Evolutionary conservation across 805 yeast species (phyloP).

Genomic region (Kregervanrija fluxuum): DNA sequence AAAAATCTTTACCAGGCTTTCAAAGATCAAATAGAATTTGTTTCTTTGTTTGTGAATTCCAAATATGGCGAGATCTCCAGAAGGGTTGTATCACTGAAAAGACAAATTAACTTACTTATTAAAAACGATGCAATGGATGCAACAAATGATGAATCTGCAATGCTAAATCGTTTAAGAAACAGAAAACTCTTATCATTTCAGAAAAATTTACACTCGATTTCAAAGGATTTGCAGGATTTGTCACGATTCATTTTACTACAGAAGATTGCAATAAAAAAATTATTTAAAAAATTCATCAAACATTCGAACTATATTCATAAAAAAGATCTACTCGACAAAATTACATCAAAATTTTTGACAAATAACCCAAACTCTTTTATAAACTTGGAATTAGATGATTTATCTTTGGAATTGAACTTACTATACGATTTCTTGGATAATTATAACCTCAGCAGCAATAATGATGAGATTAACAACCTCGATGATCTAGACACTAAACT

Average conservation of each 20-base stretch:
- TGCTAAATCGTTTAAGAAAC: conserved; percentile 15
- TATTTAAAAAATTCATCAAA: conserved; percentile 61
- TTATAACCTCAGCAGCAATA: conserved; percentile 4
- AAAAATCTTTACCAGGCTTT: conserved; percentile 36
- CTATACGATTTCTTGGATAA: conserved; percentile 41
- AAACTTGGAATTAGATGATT: conserved; percentile 50
- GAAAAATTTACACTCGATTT: conserved; percentile 36
- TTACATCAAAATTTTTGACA: conserved; percentile 21
- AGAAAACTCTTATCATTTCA: conserved; percentile 20
- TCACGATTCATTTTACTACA: conserved; percentile 69
- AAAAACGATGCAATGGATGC: conserved; percentile 9
- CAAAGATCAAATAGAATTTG: conserved; percentile 51
- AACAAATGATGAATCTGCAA: conserved; percentile 1
- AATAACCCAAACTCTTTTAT: conserved; percentile 49
- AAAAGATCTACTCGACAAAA: conserved; percentile 27
- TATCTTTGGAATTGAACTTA: conserved; percentile 53
- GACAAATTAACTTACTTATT: conserved; percentile 21
- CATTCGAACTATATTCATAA: conserved; percentile 31
- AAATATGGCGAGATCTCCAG: conserved; percentile 65
- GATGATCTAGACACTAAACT: background rate
- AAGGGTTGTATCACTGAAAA: conserved; percentile 26
- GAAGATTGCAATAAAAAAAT: conserved; percentile 64
- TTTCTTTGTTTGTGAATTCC: conserved; percentile 55
- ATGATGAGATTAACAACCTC: background rate
- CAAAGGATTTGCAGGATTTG: conserved; percentile 51